These are phyloP conservation scores for Nothophaeocryptopus gaeumannii DNA, from an alignment of 2,329 filamentous ascomycete genomes.

Conservation along the genomic window DNA sequence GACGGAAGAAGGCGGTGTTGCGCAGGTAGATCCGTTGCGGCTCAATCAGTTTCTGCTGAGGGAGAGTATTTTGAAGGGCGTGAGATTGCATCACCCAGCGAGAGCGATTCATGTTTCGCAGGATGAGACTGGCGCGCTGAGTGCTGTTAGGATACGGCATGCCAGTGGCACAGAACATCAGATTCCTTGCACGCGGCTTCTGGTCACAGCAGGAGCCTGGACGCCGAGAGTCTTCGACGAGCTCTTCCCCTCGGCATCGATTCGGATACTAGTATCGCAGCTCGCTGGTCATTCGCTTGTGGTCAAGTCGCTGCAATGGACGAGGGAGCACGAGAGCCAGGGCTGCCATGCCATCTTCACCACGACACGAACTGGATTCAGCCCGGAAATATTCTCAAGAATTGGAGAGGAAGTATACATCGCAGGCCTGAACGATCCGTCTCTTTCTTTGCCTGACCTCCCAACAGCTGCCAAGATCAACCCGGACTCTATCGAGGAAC, in stretches of 20 bases:
- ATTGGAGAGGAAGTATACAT: constrained; percentile 68
- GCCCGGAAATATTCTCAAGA: constrained; percentile 69
- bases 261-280: constrained; percentile 57
- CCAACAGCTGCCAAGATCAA: constrained; percentile 53
- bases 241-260: constrained; percentile 59
- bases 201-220: constrained; percentile 71
- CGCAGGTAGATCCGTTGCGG: constrained; percentile 65
- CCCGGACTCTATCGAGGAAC: constrained; percentile 46
- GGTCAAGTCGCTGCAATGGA: constrained; percentile 58
- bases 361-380: constrained; percentile 56
- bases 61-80: constrained; percentile 57
- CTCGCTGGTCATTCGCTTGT: constrained; percentile 72
- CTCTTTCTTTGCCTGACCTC: constrained; percentile 58
- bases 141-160: constrained; percentile 52
- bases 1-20: constrained; percentile 58
- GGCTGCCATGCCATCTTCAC: constrained; percentile 69
- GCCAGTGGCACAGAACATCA: constrained; percentile 42
- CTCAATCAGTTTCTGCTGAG: constrained; percentile 65
- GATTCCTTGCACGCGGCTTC: constrained; percentile 62
- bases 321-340: constrained; percentile 42
- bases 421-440: constrained; percentile 65
- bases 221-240: constrained; percentile 61
- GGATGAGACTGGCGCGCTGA: constrained; percentile 52
- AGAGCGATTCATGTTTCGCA: constrained; percentile 52
- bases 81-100: constrained; percentile 65